These are phyloP conservation scores for Discostella stelligeroides DNA, from an alignment of 108 stramenopile genomes.

Conservation along the genomic window DNA sequence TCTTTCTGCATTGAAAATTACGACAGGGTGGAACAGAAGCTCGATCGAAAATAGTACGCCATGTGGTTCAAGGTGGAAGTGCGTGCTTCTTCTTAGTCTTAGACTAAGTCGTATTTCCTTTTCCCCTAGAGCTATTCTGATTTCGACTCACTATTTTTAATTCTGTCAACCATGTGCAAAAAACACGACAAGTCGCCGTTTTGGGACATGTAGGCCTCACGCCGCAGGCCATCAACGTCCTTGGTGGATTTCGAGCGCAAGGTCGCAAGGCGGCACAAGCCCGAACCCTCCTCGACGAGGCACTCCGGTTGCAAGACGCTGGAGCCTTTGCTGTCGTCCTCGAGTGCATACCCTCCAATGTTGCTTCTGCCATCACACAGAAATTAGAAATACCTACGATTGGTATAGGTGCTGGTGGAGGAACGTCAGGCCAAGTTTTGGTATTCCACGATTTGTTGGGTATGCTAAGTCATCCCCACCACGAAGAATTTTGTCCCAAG, in stretches of 20 bases:
- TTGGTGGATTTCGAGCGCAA: conserved; percentile 98
- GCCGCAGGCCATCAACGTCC: conserved; percentile 94
- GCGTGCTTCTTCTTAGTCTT: too few relatives aligned
- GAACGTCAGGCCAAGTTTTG: conserved; percentile 91
- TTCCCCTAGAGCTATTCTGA: too few relatives aligned
- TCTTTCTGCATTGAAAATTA: conserved; percentile 2
- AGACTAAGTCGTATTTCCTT: too few relatives aligned
- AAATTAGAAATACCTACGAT: conserved; percentile 97
- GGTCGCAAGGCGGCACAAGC: conserved; percentile 94
- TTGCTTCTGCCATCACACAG: conserved; percentile 90
- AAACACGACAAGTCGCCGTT: conserved; percentile 81
- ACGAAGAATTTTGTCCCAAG: conserved; percentile 94
- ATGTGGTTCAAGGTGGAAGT: conserved; percentile 93
- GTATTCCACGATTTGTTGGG: conserved; percentile 99
- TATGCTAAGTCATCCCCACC: conserved; percentile 96
- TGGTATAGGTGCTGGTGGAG: conserved; percentile 98
- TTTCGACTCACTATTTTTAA: too few relatives aligned
- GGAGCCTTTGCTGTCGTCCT: conserved; percentile 95
- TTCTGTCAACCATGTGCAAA: too few relatives aligned
- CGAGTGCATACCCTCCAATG: conserved; percentile 96
- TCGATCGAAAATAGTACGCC: conserved; percentile 72
- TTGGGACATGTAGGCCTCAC: conserved; percentile 98
- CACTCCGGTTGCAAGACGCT: conserved; percentile 92
- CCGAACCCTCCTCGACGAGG: conserved; percentile 88
- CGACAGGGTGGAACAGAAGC: conserved; percentile 67